A percentile compares a stretch with the other conserved stretches of the same genome.
Conservation (phyloP, 495 filamentous ascomycete genomes). For the Pseudoneurospora amorphoporcata region DNA sequence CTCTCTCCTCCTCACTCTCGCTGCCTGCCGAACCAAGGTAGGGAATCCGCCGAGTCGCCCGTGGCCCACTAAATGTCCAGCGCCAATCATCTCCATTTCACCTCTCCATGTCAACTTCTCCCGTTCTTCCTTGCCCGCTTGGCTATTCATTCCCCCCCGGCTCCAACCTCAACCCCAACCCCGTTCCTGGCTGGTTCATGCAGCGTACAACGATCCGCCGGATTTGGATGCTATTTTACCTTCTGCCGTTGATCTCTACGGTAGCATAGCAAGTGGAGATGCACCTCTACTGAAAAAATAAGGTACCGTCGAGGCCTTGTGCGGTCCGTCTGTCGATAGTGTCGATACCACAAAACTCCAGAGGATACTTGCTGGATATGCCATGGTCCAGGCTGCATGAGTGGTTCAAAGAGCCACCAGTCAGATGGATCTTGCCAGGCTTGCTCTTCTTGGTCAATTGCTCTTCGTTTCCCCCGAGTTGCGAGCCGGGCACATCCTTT, state of each 20-base stretch:
- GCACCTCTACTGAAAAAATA: slow-evolving; percentile 22
- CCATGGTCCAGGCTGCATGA: slow-evolving; percentile 37
- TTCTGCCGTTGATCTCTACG: slow-evolving; percentile 10
- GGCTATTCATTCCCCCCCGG: neutral
- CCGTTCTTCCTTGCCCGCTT: neutral
- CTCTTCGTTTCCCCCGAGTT: slow-evolving; percentile 4
- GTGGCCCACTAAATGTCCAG: slow-evolving; percentile 1
- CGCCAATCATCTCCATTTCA: neutral
- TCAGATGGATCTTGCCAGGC: slow-evolving; percentile 32
- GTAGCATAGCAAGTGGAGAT: slow-evolving; percentile 26
- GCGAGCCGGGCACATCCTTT: slow-evolving; percentile 31
- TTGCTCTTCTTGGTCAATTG: slow-evolving; percentile 9
- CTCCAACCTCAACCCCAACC: neutral
- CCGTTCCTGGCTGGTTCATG: slow-evolving; percentile 23
- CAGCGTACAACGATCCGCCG: slow-evolving; percentile 27
- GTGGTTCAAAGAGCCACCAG: slow-evolving; percentile 26
- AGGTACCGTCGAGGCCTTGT: slow-evolving; percentile 21
- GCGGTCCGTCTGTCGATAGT: neutral
- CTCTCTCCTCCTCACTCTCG: neutral
- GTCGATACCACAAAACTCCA: slow-evolving; percentile 10
- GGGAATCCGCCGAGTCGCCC: slow-evolving; percentile 22
- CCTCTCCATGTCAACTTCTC: neutral
- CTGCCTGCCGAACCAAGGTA: slow-evolving; percentile 9
- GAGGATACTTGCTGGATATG: slow-evolving; percentile 18
- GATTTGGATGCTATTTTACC: slow-evolving; percentile 20